Conservation (phyloP, 2,329 filamentous ascomycete species). For the Lachnellula cervina region DNA sequence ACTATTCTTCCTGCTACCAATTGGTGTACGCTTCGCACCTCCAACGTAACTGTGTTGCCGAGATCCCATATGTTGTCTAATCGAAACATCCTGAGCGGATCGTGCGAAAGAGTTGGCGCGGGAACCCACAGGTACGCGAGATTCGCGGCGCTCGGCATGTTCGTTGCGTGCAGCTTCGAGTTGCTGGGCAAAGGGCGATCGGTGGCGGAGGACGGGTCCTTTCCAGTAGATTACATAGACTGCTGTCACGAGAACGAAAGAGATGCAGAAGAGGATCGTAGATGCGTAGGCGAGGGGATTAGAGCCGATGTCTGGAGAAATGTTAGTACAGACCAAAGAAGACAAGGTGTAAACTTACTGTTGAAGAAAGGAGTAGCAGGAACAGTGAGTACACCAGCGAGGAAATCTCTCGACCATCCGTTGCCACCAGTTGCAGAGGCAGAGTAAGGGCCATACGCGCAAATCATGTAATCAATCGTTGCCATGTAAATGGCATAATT, state of each 20-base stretch:
- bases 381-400: slow-evolving; percentile 67
- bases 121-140: slow-evolving; percentile 11
- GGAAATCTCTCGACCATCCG: slow-evolving; percentile 67
- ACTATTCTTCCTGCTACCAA: too few relatives aligned
- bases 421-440: slow-evolving; percentile 74
- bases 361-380: slow-evolving; percentile 61
- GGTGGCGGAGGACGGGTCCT: slow-evolving; percentile 53
- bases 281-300: slow-evolving; percentile 54
- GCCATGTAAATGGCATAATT: slow-evolving; percentile 72
- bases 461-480: slow-evolving; percentile 74
- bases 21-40: neutral
- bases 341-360: slow-evolving; percentile 28
- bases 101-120: slow-evolving; percentile 22
- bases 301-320: slow-evolving; percentile 44
- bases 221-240: slow-evolving; percentile 65
- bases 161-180: slow-evolving; percentile 39
- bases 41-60: neutral
- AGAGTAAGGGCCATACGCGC: slow-evolving; percentile 67
- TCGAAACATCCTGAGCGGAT: slow-evolving; percentile 23
- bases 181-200: slow-evolving; percentile 61
- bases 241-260: slow-evolving; percentile 55
- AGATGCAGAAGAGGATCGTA: slow-evolving; percentile 60
- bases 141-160: slow-evolving; percentile 3
- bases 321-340: neutral
- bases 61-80: slow-evolving; percentile 21